Percentiles rank a stretch among this genome's conserved stretches.
These are phyloP conservation scores for Penicillium bovifimosum DNA, from an alignment of 495 filamentous ascomycete genomes.

Conservation along the genomic window DNA sequence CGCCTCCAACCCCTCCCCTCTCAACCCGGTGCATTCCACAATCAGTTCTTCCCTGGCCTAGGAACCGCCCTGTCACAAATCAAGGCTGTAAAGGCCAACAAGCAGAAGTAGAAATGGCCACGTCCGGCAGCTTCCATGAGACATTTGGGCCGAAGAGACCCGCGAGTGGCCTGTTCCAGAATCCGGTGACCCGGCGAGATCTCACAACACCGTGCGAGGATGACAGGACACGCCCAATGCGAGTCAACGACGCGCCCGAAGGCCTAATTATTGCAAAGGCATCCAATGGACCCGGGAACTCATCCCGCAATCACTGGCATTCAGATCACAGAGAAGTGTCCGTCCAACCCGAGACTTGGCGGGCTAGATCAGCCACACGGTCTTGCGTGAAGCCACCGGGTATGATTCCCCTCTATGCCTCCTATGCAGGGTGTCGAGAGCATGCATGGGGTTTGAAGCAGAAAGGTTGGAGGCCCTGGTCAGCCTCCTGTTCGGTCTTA, in stretches of 20 bases:
- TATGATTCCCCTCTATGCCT: constrained; percentile 6
- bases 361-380: constrained; percentile 25
- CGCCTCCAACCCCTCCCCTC: constrained; percentile 10
- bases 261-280: constrained; percentile 10
- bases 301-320: constrained; percentile 4
- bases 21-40: constrained; percentile 22
- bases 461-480: not conserved
- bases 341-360: constrained; percentile 25
- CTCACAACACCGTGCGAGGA: constrained; percentile 28
- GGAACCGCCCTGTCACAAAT: constrained; percentile 23
- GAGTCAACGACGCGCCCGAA: constrained; percentile 9
- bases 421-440: not conserved
- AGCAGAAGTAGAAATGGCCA: constrained; percentile 21
- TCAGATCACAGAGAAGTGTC: constrained; percentile 7
- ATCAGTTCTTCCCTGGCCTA: constrained; percentile 16
- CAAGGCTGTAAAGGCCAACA: constrained; percentile 14
- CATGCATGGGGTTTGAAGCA: not conserved
- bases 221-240: constrained; percentile 20
- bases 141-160: constrained; percentile 24
- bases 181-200: constrained; percentile 32
- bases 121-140: constrained; percentile 29
- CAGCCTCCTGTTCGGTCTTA: not conserved
- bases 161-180: constrained; percentile 28
- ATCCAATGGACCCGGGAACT: constrained; percentile 15
- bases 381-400: constrained; percentile 16